Percentiles rank a stretch among this genome's conserved stretches.
Conservation (phyloP, 306 rosid species). For the Rosa chinensis region DNA sequence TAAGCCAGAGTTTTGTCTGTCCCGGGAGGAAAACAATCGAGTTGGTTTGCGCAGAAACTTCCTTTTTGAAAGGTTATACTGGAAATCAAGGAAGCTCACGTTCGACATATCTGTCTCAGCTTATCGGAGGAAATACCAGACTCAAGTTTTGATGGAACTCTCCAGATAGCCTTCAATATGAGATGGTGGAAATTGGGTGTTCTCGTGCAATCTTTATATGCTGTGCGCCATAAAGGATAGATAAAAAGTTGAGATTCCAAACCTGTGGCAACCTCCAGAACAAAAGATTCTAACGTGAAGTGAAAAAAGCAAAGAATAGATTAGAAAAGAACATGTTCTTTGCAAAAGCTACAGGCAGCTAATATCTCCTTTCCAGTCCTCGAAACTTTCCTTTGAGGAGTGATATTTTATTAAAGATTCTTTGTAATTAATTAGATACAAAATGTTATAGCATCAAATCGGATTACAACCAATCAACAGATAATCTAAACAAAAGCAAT, state of each 20-base stretch:
- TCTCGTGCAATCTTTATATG: conserved; percentile 13
- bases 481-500: not conserved
- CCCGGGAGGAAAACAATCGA: conserved; percentile 40
- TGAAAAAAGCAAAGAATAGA: conserved; percentile 32
- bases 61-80: conserved; percentile 60
- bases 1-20: conserved; percentile 56
- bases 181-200: conserved; percentile 3
- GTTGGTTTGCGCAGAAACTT: conserved; percentile 63
- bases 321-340: conserved; percentile 49
- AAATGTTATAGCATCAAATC: not conserved
- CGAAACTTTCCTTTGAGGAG: conserved; percentile 17
- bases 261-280: conserved; percentile 33
- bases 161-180: not conserved
- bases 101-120: conserved; percentile 38
- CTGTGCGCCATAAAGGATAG: conserved; percentile 10
- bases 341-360: conserved; percentile 26
- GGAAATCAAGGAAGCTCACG: conserved; percentile 70
- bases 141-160: not conserved
- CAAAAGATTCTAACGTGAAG: conserved; percentile 34
- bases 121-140: too few species aligned
- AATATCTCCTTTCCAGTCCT: conserved; percentile 6
- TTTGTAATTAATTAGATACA: not conserved
- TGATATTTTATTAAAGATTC: conserved; percentile 18
- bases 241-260: conserved; percentile 4
- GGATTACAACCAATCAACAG: not conserved